Evolutionary conservation across 1,139 yeast species (phyloP).

Genomic region (Yamadazyma membranifaciens): DNA sequence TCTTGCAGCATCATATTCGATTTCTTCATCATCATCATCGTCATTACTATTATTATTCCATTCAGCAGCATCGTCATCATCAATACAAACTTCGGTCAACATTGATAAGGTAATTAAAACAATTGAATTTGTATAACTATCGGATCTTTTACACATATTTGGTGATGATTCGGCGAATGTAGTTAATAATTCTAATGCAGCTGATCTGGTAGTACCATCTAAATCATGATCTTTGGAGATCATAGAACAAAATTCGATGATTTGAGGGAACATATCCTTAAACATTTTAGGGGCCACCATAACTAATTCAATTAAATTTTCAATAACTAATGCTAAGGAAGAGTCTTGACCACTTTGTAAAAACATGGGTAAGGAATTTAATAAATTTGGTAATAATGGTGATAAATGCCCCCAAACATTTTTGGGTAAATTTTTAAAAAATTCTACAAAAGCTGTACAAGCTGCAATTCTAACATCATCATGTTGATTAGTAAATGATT

Average conservation of each 20-base stretch:
- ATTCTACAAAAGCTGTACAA: conserved; percentile 88
- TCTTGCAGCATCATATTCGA: conserved; percentile 88
- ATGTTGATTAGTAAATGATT: conserved; percentile 74
- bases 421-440: conserved; percentile 79
- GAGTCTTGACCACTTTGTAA: conserved; percentile 74
- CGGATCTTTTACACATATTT: conserved; percentile 85
- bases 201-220: conserved; percentile 76
- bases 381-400: conserved; percentile 75
- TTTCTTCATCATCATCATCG: conserved; percentile 82
- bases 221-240: conserved; percentile 80
- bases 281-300: conserved; percentile 95
- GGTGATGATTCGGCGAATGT: conserved; percentile 94
- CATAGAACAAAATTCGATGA: conserved; percentile 78
- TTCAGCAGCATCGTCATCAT: conserved; percentile 88
- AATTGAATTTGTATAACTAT: conserved; percentile 67
- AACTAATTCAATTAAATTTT: conserved; percentile 83
- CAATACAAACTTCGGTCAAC: conserved; percentile 91
- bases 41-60: conserved; percentile 76
- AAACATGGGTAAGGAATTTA: conserved; percentile 85
- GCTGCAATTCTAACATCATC: conserved; percentile 91
- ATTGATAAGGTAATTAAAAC: conserved; percentile 73
- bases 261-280: conserved; percentile 82
- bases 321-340: conserved; percentile 84
- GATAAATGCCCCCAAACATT: conserved; percentile 73
- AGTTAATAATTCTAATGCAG: conserved; percentile 84